phyloP scores from a whole-genome alignment of 2,329 filamentous ascomycete species.

The Ophiobolus disseminans region DNA sequence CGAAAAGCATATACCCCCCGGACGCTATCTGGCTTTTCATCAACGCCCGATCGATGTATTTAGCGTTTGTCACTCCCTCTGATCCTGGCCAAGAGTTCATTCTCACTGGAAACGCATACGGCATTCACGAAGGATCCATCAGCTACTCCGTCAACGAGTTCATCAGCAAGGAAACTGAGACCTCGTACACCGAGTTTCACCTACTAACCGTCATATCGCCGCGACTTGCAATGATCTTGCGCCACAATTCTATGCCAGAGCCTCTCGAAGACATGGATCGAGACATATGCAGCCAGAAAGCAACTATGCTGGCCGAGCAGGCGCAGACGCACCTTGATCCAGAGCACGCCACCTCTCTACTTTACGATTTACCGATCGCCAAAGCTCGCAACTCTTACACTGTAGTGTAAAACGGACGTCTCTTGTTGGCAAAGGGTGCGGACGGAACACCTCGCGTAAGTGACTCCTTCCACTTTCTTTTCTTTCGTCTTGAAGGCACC shows the following conservation, averaged over 20 bases:
- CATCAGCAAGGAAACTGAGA: conserved; percentile 3
- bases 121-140: conserved; percentile 40
- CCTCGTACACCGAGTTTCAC: conserved; percentile 20
- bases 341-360: conserved; percentile 7
- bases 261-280: conserved; percentile 16
- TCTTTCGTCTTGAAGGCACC: background rate
- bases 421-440: background rate
- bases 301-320: background rate
- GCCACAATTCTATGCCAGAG: conserved; percentile 23
- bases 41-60: conserved; percentile 34
- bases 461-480: background rate
- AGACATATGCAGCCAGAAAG: background rate
- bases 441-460: background rate
- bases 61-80: conserved; percentile 40
- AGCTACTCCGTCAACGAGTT: background rate
- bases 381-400: conserved; percentile 17
- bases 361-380: conserved; percentile 15
- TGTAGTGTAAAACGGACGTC: background rate
- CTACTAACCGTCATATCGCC: conserved; percentile 23
- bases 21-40: conserved; percentile 41
- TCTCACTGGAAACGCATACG: conserved; percentile 43
- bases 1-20: conserved; percentile 30
- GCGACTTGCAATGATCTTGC: conserved; percentile 30
- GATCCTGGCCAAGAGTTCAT: conserved; percentile 38
- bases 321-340: background rate